Evolutionary conservation across 2,329 filamentous ascomycete species (phyloP), one percentile per base, ranked within the genome.

Genomic region (Ceratocystis diversiconidia): DNA sequence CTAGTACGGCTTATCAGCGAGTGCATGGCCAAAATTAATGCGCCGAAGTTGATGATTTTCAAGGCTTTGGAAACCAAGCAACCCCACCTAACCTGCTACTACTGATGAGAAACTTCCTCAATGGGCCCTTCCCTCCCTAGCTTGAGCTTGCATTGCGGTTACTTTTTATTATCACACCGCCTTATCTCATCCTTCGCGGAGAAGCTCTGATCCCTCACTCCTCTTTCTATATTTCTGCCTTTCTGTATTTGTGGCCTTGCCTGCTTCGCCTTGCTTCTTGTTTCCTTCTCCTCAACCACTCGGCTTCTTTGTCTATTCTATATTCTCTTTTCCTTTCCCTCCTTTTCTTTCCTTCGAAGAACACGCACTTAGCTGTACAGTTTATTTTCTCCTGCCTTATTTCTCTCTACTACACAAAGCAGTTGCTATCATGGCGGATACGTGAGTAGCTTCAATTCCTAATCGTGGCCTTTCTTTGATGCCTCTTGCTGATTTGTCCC

Each of bases 381-480:
- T 1, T 36, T 12, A 10, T 12, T 36, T 12, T 36, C 10, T 36
- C 32, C 32, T 36, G 2, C 32, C 32, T 57, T 28, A 5, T 30
- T 57, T 57, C 52, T 57, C 22, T 30, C 52, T 57, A 59, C 61
- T 65, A 67, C 70, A 62, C 68, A 65, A 28, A 32, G 19, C 36
- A 5, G 67, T 65, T 65, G 65, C 68, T 69, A 72, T 68, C 69
- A 72, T 72, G 71, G 70, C 71, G 68, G 71, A 72, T 66, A 68
- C 69, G 71, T 72, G 70, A 68, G 68, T 68, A 57, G 22, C 52
- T 36, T 28, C 52, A 36, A 25, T 55, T 41, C 52, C 30, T 50
- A 25, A 32, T 62, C 19, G 63, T 48, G 15, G 25, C 32, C 59
- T 62, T 19, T 63, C 19, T 46, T 44, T 30, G n/a, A 25, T 7